Conservation (phyloP, 2,329 filamentous ascomycete genomes). For the Lachnellula subtilissima region DNA sequence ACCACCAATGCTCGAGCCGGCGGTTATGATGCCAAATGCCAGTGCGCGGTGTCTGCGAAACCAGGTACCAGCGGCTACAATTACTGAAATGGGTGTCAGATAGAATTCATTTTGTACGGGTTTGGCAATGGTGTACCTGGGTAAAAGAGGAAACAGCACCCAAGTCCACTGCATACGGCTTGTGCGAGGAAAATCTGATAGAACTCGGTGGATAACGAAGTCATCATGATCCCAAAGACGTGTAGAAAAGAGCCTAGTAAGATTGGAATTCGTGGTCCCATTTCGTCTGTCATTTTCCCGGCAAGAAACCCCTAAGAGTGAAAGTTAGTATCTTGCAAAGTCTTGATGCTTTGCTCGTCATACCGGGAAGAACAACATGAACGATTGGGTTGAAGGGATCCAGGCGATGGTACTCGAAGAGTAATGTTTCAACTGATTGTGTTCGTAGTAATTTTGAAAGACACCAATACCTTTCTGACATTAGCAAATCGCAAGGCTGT, state of each 20-base stretch:
- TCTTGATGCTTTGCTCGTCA: neutral
- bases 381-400: constrained; percentile 43
- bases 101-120: constrained; percentile 37
- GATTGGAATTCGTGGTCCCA: constrained; percentile 6
- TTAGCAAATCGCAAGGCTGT: neutral
- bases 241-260: constrained; percentile 24
- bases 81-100: neutral
- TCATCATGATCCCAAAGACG: constrained; percentile 34
- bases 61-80: constrained; percentile 39
- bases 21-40: constrained; percentile 42
- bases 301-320: neutral
- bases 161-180: constrained; percentile 35
- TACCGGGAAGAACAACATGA: constrained; percentile 37
- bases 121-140: constrained; percentile 31
- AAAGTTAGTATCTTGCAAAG: neutral
- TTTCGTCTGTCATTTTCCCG: constrained; percentile 1
- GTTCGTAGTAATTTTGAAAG: constrained; percentile 35
- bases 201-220: constrained; percentile 33
- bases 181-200: constrained; percentile 39
- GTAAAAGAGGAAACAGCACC: constrained; percentile 34
- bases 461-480: constrained; percentile 36
- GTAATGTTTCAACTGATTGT: constrained; percentile 30
- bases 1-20: constrained; percentile 44
- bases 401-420: constrained; percentile 38
- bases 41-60: constrained; percentile 41